Evolutionary conservation across 768 basidiomycete genomes (phyloP).

Genomic region (Agaricus subrufescens): DNA sequence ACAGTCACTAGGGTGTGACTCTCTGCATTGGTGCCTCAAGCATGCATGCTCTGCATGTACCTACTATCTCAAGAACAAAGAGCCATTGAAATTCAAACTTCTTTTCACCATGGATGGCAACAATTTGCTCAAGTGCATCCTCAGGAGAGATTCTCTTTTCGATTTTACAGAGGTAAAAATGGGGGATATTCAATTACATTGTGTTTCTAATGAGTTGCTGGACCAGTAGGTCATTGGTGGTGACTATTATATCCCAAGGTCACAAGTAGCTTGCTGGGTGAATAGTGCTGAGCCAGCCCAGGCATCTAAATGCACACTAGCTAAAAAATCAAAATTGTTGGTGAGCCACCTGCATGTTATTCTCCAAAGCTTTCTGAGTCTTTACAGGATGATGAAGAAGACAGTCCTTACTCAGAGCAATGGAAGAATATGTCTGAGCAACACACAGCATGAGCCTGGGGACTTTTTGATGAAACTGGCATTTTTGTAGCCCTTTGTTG

Average conservation of each 20-base stretch:
- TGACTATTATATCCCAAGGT: too few species aligned
- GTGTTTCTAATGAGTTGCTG: neutral
- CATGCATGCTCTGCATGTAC: constrained; percentile 14
- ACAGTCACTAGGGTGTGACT: constrained; percentile 17
- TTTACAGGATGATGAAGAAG: neutral
- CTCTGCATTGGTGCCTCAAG: constrained; percentile 12
- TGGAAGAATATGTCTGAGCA: constrained; percentile 22
- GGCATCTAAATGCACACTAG: too few species aligned
- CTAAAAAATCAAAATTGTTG: neutral
- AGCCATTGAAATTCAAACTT: constrained; percentile 14
- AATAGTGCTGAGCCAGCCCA: too few species aligned
- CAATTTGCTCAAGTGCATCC: constrained; percentile 18
- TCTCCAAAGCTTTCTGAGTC: neutral
- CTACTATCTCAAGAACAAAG: constrained; percentile 18
- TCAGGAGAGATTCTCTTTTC: neutral
- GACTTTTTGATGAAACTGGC: constrained; percentile 26
- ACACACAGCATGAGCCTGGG: constrained; percentile 18
- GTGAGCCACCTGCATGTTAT: neutral
- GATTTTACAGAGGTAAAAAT: neutral
- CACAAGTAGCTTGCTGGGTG: too few species aligned
- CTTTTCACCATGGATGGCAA: constrained; percentile 24
- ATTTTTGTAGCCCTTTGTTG: constrained; percentile 23
- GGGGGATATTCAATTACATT: neutral
- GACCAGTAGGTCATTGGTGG: too few species aligned
- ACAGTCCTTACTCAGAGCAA: constrained; percentile 14